Evolutionary conservation across 176 grass and related monocot species (phyloP).

Genomic region (Carex myosuroides): DNA sequence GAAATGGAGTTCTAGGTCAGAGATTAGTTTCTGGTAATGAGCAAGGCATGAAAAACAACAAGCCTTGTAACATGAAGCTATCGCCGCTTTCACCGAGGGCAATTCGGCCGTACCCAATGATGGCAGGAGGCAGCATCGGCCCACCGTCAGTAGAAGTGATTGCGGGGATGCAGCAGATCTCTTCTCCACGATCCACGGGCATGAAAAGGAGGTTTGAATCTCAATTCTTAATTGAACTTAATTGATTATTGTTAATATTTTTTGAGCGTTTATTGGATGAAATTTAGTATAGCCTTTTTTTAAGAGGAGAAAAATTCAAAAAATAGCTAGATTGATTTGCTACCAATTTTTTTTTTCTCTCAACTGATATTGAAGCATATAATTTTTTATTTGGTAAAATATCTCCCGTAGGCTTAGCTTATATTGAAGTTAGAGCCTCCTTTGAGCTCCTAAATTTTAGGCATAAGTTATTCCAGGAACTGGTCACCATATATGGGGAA

Average conservation of each 20-base stretch:
- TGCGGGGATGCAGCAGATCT: slow-evolving; percentile 44
- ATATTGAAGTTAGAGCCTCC: slow-evolving; percentile 30
- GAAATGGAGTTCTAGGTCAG: slow-evolving; percentile 20
- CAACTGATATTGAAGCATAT: slow-evolving; percentile 7
- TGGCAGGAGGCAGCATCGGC: slow-evolving; percentile 9
- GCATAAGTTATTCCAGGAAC: background rate
- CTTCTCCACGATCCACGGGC: slow-evolving; percentile 31
- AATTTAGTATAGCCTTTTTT: background rate
- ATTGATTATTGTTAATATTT: background rate
- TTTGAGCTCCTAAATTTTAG: slow-evolving; percentile 25
- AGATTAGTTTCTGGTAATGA: background rate
- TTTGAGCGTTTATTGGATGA: background rate
- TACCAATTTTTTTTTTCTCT: background rate
- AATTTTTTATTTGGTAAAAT: background rate
- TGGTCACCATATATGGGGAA: slow-evolving; percentile 14
- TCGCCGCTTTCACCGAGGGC: slow-evolving; percentile 40
- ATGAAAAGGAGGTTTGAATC: slow-evolving; percentile 70
- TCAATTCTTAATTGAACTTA: background rate
- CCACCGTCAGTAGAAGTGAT: slow-evolving; percentile 27
- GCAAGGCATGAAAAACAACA: background rate
- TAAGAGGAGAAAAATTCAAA: background rate
- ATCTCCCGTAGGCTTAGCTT: background rate
- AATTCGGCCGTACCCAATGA: slow-evolving; percentile 33
- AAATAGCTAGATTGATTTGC: background rate
- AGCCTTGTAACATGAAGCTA: slow-evolving; percentile 23